A percentile compares a stretch with the other conserved stretches of the same genome.
phyloP scores from a whole-genome alignment of 345 rosid genomes.

The Citrus glauca region DNA sequence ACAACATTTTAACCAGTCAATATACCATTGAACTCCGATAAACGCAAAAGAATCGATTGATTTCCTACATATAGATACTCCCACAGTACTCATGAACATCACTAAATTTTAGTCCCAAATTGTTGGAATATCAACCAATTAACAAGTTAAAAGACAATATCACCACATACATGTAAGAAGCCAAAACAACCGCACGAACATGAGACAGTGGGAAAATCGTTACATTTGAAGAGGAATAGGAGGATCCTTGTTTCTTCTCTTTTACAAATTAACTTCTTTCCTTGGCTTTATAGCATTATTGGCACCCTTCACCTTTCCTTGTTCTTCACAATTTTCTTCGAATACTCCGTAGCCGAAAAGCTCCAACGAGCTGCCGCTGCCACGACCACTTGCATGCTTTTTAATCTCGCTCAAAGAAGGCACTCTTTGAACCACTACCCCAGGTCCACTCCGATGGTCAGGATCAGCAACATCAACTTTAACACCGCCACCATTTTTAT shows the following conservation, averaged over 20 bases:
- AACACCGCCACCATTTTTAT: neutral
- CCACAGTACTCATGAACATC: no score
- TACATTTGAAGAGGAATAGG: conserved; percentile 17
- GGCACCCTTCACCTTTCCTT: neutral
- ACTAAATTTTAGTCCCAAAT: no score
- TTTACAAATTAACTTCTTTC: conserved; percentile 22
- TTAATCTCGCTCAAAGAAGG: conserved; percentile 19
- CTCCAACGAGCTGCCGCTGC: conserved; percentile 18
- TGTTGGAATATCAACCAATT: no score
- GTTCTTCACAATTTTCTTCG: conserved; percentile 1
- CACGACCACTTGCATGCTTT: conserved; percentile 24
- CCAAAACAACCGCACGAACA: no score
- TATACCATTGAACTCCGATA: no score
- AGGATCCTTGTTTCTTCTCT: conserved; percentile 19
- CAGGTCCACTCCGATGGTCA: neutral
- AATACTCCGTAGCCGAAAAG: conserved; percentile 25
- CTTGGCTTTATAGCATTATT: conserved; percentile 9
- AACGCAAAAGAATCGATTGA: no score
- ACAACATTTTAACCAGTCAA: no score
- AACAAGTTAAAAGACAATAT: no score
- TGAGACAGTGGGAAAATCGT: neutral
- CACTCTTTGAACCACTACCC: neutral
- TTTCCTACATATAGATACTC: no score
- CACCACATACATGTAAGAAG: no score
- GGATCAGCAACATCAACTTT: neutral